Percentiles rank a stretch among this genome's conserved stretches.
Conservation (phyloP, 1,284 basidiomycete species). For the Vanrija sp. region DNA sequence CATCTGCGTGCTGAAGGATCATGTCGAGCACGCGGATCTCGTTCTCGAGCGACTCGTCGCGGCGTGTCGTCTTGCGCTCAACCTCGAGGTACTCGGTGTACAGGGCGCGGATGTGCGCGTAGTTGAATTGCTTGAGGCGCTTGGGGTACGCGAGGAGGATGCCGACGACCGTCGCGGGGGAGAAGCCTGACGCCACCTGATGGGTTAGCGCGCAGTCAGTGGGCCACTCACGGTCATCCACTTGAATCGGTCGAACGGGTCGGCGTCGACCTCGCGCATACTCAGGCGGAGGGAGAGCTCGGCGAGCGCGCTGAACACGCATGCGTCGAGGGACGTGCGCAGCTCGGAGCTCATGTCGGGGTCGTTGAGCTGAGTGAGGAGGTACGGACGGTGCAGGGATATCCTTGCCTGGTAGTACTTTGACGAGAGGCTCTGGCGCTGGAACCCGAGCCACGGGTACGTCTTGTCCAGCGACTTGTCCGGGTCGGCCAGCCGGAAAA, state of each 20-base stretch:
- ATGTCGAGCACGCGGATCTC: slow-evolving; percentile 21
- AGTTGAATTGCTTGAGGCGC: slow-evolving; percentile 14
- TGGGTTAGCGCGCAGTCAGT: neutral
- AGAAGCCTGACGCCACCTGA: slow-evolving; percentile 31
- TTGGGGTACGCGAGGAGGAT: slow-evolving; percentile 19
- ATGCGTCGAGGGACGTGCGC: slow-evolving; percentile 18
- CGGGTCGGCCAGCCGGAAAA: slow-evolving; percentile 26
- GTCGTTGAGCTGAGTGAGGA: slow-evolving; percentile 6
- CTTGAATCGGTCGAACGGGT: slow-evolving; percentile 35
- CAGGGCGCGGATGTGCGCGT: slow-evolving; percentile 12
- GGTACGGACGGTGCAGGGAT: slow-evolving; percentile 33
- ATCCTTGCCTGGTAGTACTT: slow-evolving; percentile 33
- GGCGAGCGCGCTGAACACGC: slow-evolving; percentile 20
- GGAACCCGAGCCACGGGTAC: slow-evolving; percentile 24
- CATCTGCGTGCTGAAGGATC: slow-evolving; percentile 17
- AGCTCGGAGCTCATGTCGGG: slow-evolving; percentile 12
- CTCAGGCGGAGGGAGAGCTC: slow-evolving; percentile 25
- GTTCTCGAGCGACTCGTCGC: slow-evolving; percentile 5
- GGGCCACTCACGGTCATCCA: slow-evolving; percentile 29
- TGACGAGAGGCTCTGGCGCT: slow-evolving; percentile 29
- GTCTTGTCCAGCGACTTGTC: slow-evolving; percentile 21
- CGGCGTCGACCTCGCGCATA: slow-evolving; percentile 15
- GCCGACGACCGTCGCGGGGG: slow-evolving; percentile 29
- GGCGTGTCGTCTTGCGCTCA: slow-evolving; percentile 9
- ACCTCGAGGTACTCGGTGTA: slow-evolving; percentile 10